Evolutionary conservation across 345 rosid species (phyloP), one percentile per base, ranked within the genome.

Genomic region (Passiflora organensis): DNA sequence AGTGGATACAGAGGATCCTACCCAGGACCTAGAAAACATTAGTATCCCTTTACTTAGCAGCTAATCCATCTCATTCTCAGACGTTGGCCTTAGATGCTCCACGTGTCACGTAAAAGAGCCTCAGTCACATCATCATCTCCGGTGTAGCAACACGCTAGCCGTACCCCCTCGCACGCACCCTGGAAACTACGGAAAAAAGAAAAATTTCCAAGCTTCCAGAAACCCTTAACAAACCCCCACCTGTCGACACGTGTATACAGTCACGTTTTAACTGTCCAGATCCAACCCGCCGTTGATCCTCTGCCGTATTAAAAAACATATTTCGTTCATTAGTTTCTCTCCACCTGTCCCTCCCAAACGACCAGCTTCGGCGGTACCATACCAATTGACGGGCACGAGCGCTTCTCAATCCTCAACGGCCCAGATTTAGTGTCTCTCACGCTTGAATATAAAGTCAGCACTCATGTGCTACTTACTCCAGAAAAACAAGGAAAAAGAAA

Each of bases 31-130:
- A n/a, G n/a, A n/a, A n/a, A n/a, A n/a, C n/a, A n/a, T n/a, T n/a
- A n/a, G n/a, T n/a, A n/a, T n/a, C n/a, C n/a, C n/a, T n/a, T n/a
- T n/a, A n/a, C n/a, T n/a, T n/a, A n/a, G n/a, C n/a, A n/a, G n/a
- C n/a, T n/a, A n/a, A n/a, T n/a, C n/a, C n/a, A n/a, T n/a, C n/a
- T n/a, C n/a, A n/a, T n/a, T n/a, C n/a, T n/a, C n/a, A n/a, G n/a
- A n/a, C n/a, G n/a, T n/a, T n/a, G n/a, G n/a, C n/a, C n/a, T n/a
- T n/a, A n/a, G n/a, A n/a, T n/a, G n/a, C n/a, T 53, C 48, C 59
- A 67, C 76, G 72, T 64, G 55, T 68, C 64, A 1, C n/a, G n/a
- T n/a, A n/a, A n/a, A n/a, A n/a, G n/a, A n/a, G 0, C 10, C 8
- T 8, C 34, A 28, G 34, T 8, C 8, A 28, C 34, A 28, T 28